Base-by-base conservation (phyloP, 2,329 filamentous ascomycete genomes). In the Botryosphaeria dothidea region DNA sequence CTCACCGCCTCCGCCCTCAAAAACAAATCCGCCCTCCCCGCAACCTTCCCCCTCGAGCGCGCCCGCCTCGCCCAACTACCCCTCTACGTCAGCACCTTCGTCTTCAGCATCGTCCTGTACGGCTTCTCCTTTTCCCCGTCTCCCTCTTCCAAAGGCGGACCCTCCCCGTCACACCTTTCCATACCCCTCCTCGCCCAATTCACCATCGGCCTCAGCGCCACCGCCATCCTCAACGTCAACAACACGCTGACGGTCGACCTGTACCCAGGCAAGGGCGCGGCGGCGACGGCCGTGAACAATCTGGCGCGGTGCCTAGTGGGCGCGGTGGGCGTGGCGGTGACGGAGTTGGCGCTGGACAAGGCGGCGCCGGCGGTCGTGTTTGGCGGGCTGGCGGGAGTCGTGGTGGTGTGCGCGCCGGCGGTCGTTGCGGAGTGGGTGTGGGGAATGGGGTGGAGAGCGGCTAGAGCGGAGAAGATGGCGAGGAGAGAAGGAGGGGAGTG, bases 221-320 rank as follows among this genome's bases (percentile, higher is more conserved):
- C 84, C 5, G 83, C 83, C 0, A 83, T 78, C 3, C 79, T 84
- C 41, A 81, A 79, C 1, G 70, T 82, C 1, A 76, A 84, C 36
- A 82, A 79, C 73, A 86, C 84, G 0, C 86, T 84, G 64, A 74
- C 86, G 0, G 79, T 86, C 3, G 85, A 87, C 68, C 72, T 85
- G 0, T 86, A 83, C 66, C 78, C 80, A 0, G 79, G 80, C 17
- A 73, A 74, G 8, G 83, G 82, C 64, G 84, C 84, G 0, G 81
- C 81, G 0, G 84, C 84, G 0, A 85, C 78, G 48, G 85, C 85
- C 0, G 82, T 81, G 51, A 69, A 85, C 27, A 86, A 86, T 67
- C 75, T 87, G 1, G 80, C 82, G 0, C 72, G 84, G 38, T 86
- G 84, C 67, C 68, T 85, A 1, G 77, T 84, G 36, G 84, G 81